Evolutionary conservation across 768 basidiomycete species (phyloP).

Genomic region (Suillus bovinus): DNA sequence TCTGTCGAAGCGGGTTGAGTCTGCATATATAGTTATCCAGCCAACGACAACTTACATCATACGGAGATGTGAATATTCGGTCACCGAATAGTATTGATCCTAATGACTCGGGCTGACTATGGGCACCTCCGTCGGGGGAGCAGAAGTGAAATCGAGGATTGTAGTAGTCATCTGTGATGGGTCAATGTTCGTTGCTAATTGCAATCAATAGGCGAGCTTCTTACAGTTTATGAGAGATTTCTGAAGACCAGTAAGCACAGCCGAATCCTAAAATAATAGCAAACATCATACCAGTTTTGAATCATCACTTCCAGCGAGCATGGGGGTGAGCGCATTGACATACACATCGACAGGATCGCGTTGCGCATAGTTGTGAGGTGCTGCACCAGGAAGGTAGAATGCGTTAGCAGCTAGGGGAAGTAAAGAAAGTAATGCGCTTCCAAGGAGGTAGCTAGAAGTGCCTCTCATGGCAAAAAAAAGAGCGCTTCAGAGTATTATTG

Average conservation of each 20-base stretch:
- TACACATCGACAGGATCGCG: constrained; percentile 78
- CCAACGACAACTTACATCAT: constrained; percentile 56
- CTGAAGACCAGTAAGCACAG: constrained; percentile 37
- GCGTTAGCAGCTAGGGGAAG: constrained; percentile 40
- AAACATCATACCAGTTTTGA: constrained; percentile 65
- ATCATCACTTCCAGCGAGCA: constrained; percentile 65
- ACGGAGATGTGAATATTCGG: constrained; percentile 89
- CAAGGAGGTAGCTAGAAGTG: constrained; percentile 15
- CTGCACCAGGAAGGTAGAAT: constrained; percentile 92
- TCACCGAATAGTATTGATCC: constrained; percentile 98
- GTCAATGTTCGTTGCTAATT: constrained; percentile 9
- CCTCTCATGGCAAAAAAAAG: constrained; percentile 23
- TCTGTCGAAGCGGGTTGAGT: constrained; percentile 40
- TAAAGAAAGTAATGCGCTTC: constrained; percentile 15
- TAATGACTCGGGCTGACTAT: constrained; percentile 79
- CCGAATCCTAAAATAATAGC: constrained; percentile 11
- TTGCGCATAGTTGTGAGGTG: constrained; percentile 76
- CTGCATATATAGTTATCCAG: constrained; percentile 11
- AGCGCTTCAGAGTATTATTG: not conserved
- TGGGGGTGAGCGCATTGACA: constrained; percentile 90
- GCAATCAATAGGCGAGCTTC: not conserved
- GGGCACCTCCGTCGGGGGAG: constrained; percentile 68
- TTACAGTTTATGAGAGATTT: constrained; percentile 91
- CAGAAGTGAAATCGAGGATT: constrained; percentile 87
- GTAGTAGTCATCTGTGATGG: constrained; percentile 84